Evolutionary conservation across 192 early-diverging fungal genomes (phyloP), one percentile per base, ranked within the genome.

Genomic region (Rhizophagus clarus): DNA sequence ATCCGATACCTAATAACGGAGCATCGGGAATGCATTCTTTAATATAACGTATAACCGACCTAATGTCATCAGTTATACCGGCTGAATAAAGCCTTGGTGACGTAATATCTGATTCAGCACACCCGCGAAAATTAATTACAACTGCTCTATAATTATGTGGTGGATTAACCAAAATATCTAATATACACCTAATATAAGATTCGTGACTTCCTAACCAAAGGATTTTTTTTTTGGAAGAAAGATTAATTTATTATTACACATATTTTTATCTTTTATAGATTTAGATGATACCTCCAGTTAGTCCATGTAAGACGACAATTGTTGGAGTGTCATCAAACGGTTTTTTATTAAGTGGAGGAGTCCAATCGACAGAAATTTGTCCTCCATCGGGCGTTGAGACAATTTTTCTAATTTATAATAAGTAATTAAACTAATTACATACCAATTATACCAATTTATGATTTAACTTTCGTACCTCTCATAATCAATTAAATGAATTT

Each of bases 51-150:
- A 93, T 80, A 4, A 89, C 88, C 66, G 88, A 82, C 37, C 92
- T 86, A 22, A 93, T 64, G 88, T 99, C 97, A 1, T 94, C 91
- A 7, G 96, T 98, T 61, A 89, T 91, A 0, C 90, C 89, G 42
- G 92, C 97, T 74, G 88, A 93, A 86, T 95, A 99, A 42, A 98
- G 84, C 67, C 94, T 89, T 32, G 91, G 87, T 2, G 94, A 92
- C 7, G 89, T 93, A 31, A 99, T 82, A 77, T 92, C 85, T 7
- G 93, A 91, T n/a, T 91, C 90, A 8, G 92, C 95, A 83, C 96
- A 97, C 8, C 96, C 97, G 45, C 97, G 90, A 75, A 89, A 92
- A 88, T 99, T 99, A 80, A 95, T 88, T 26, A 97, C 96, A 0
- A 97, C 95, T 8, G 88, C 88, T 47, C 92, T 88, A 83, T 93